Percentiles rank a stretch among this genome's conserved stretches.
These are phyloP conservation scores for Fusarium siculi DNA, from an alignment of 2,329 filamentous ascomycete genomes.

Conservation along the genomic window DNA sequence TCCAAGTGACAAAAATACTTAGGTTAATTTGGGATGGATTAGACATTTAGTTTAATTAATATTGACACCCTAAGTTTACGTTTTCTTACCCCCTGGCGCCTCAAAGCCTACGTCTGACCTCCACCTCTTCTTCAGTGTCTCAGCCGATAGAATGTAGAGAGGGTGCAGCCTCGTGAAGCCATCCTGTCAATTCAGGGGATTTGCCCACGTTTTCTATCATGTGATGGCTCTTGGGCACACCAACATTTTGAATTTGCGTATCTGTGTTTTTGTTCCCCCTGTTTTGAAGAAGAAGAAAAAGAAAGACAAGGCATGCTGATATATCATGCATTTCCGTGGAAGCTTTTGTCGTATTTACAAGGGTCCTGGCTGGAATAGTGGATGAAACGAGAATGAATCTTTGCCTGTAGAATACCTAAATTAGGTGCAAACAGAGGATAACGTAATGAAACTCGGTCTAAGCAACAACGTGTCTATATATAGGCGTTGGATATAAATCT, in stretches of 20 bases:
- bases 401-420: constrained; percentile 3
- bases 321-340: constrained; percentile 34
- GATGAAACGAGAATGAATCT: constrained; percentile 14
- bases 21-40: background rate
- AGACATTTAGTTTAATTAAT: background rate
- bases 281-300: background rate
- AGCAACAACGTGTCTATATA: background rate
- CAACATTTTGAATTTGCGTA: background rate
- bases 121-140: constrained; percentile 22
- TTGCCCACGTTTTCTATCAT: constrained; percentile 35
- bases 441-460: background rate
- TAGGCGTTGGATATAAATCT: background rate
- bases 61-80: background rate
- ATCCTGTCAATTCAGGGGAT: constrained; percentile 39
- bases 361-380: background rate
- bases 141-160: constrained; percentile 19
- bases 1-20: background rate
- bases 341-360: background rate
- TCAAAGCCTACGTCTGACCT: constrained; percentile 19
- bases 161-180: constrained; percentile 20
- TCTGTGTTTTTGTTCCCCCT: background rate
- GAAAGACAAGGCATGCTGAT: constrained; percentile 20
- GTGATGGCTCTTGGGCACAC: constrained; percentile 18
- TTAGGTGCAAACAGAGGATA: background rate
- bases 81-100: constrained; percentile 5